A percentile compares a stretch with the other conserved stretches of the same genome.
phyloP scores from a whole-genome alignment of 805 yeast genomes.

The Nakazawaea siamensis region DNA sequence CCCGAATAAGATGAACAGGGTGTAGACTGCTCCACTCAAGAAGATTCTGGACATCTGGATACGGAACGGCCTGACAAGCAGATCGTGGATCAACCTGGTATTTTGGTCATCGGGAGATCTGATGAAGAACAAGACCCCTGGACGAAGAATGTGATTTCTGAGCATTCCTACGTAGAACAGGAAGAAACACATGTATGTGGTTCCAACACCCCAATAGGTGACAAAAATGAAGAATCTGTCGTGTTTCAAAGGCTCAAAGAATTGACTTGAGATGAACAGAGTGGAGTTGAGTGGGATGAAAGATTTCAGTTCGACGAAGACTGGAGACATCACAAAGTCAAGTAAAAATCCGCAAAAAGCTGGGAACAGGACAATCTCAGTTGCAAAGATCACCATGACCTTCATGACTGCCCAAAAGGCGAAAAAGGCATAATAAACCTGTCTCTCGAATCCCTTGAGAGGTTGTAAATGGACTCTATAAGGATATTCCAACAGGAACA shows the following conservation, averaged over 20 bases:
- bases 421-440: constrained; percentile 41
- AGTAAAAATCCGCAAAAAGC: constrained; percentile 75
- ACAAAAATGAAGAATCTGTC: constrained; percentile 10
- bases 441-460: constrained; percentile 40
- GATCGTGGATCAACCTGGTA: constrained; percentile 78
- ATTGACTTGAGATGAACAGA: constrained; percentile 4
- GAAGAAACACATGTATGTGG: constrained; percentile 78
- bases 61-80: constrained; percentile 65
- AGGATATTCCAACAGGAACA: constrained; percentile 2
- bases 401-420: constrained; percentile 58
- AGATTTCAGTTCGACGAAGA: constrained; percentile 22
- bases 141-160: constrained; percentile 62
- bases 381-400: constrained; percentile 63
- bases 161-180: constrained; percentile 84
- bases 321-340: constrained; percentile 60
- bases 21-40: constrained; percentile 68
- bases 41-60: constrained; percentile 68
- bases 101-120: constrained; percentile 94
- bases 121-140: constrained; percentile 86
- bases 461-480: constrained; percentile 22
- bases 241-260: neutral
- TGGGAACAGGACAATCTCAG: constrained; percentile 84
- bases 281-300: constrained; percentile 5
- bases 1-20: constrained; percentile 64
- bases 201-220: constrained; percentile 65